phyloP scores from a whole-genome alignment of 129 eudicot genomes.

The Centaurea solstitialis region DNA sequence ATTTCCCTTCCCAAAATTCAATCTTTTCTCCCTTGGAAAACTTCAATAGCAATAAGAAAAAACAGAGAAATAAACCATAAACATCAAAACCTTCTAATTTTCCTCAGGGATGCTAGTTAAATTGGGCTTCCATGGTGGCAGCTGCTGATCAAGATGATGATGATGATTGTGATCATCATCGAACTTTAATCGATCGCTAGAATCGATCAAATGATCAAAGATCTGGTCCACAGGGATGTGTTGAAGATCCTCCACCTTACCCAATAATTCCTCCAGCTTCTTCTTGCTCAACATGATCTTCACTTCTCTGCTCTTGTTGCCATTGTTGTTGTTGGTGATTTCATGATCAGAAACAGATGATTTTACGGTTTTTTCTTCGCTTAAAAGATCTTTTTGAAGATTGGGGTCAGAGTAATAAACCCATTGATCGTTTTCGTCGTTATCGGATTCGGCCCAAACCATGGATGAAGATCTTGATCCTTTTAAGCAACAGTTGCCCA shows the following conservation, averaged over 20 bases:
- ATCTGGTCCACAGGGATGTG: constrained; percentile 32
- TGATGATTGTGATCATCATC: neutral
- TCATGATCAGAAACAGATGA: neutral
- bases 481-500: constrained; percentile 51
- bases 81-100: neutral
- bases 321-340: neutral
- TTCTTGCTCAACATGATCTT: constrained; percentile 47
- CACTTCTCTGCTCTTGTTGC: constrained; percentile 26
- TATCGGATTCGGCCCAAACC: constrained; percentile 42
- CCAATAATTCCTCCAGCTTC: constrained; percentile 40
- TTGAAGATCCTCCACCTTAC: constrained; percentile 33
- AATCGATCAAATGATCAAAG: constrained; percentile 34
- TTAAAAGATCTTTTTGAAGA: constrained; percentile 25
- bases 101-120: constrained; percentile 46
- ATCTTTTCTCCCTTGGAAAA: neutral
- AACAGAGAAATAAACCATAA: neutral
- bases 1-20: neutral
- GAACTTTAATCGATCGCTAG: constrained; percentile 9
- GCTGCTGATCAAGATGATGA: constrained; percentile 13
- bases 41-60: neutral
- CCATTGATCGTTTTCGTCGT: constrained; percentile 32
- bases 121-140: constrained; percentile 41
- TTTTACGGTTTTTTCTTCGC: neutral
- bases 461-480: constrained; percentile 30
- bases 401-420: constrained; percentile 27